Conservation (phyloP, 192 early-diverging fungal species). For the Gaertneriomyces semiglobifer region DNA sequence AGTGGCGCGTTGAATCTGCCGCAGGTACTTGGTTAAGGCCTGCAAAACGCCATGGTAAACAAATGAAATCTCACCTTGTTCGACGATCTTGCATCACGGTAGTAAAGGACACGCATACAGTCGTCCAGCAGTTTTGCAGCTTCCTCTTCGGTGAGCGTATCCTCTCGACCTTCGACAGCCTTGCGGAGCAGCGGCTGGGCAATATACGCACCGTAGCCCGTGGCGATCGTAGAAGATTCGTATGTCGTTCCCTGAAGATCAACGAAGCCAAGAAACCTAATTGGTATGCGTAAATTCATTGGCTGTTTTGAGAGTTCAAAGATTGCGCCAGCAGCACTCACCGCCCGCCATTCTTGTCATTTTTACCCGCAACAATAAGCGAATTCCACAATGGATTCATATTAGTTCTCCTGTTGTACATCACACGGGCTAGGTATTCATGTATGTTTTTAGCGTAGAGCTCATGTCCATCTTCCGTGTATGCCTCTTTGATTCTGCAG, state of each 20-base stretch:
- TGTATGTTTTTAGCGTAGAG: conserved; percentile 84
- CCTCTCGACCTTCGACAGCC: conserved; percentile 79
- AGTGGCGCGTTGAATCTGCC: conserved; percentile 87
- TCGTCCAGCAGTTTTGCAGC: conserved; percentile 80
- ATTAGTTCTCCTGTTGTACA: conserved; percentile 87
- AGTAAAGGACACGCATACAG: conserved; percentile 89
- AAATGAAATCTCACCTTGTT: conserved; percentile 66
- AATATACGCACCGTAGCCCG: conserved; percentile 88
- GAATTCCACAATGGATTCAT: conserved; percentile 96
- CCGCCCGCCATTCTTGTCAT: conserved; percentile 67
- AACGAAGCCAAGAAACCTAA: conserved; percentile 83
- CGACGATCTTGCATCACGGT: conserved; percentile 88
- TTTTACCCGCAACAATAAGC: conserved; percentile 82
- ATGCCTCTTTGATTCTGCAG: conserved; percentile 77
- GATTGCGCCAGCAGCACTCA: conserved; percentile 8
- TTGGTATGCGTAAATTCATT: not conserved
- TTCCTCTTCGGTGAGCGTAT: conserved; percentile 85
- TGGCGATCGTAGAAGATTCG: conserved; percentile 83
- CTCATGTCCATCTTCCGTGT: conserved; percentile 83
- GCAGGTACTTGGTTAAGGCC: not conserved
- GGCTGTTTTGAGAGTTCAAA: not conserved
- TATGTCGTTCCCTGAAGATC: conserved; percentile 95
- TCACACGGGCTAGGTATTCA: conserved; percentile 83
- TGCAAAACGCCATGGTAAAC: not conserved
- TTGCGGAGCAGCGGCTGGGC: conserved; percentile 91